Evolutionary conservation across 2,329 filamentous ascomycete species (phyloP), one percentile per base, ranked within the genome.

Genomic region (Phialocephala sp.): DNA sequence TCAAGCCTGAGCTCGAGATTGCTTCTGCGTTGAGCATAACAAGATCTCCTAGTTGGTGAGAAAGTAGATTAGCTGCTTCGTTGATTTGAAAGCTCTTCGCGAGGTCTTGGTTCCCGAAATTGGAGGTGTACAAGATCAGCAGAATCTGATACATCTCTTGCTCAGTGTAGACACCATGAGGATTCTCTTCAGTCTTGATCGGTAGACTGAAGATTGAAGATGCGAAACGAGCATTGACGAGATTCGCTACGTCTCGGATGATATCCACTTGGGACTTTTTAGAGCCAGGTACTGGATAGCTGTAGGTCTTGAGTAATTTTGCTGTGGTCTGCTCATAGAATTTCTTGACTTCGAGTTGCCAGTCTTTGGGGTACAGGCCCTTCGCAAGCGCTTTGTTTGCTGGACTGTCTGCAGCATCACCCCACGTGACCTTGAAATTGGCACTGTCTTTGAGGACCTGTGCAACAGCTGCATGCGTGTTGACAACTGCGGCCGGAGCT

Each of bases 1-100:
- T 85, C 45, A 88, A 75, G 0, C 84, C 83, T n/a, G 81, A 83
- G 20, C 81, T 76, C 27, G 83, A 75, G 27, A 79, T 72, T 70
- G 85, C 79, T 78, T 90, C 90, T 71, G 92, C 86, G 64, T 88
- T 88, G 14, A 84, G 78, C 77, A 92, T 87, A 55, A 93, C 80
- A 1, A 89, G 75, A 35, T 83, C 79, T 2, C 87, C 88, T 0
- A 93, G 80, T 75, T 88, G 84, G 59, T 82, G 77, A 0, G 86
- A 81, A 5, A 90, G 80, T 20, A 85, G 82, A 67, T 82, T 82
- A 1, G 85, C 86, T 12, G 83, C 85, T 71, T 87, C 84, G 36
- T 83, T 83, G 63, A 91, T 79, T 5, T 86, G 84, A 77, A 88
- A 94, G 8, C 84, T 88, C 77, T 89, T 90, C 70, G 83, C 85